Conservation (phyloP, 768 basidiomycete genomes). For the Suillus luteus region DNA sequence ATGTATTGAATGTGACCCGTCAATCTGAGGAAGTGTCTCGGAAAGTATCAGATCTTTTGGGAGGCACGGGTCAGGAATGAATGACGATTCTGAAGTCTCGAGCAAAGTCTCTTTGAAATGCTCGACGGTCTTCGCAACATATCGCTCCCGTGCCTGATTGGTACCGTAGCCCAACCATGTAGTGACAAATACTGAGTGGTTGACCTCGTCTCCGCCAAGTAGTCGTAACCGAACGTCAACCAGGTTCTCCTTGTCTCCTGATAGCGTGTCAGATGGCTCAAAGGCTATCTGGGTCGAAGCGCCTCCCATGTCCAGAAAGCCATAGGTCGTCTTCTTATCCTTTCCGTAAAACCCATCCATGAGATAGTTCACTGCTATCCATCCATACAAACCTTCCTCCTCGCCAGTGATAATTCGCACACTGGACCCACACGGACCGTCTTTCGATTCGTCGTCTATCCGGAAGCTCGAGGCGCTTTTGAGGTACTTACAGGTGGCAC, state of each 20-base stretch:
- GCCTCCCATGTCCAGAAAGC: slow-evolving; percentile 99
- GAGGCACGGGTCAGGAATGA: slow-evolving; percentile 87
- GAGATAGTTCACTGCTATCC: slow-evolving; percentile 99
- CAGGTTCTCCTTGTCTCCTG: slow-evolving; percentile 53
- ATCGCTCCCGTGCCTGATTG: slow-evolving; percentile 94
- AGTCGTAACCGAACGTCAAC: slow-evolving; percentile 81
- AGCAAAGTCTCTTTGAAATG: slow-evolving; percentile 23
- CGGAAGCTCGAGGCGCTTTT: slow-evolving; percentile 75
- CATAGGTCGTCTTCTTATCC: slow-evolving; percentile 80
- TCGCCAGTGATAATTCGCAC: slow-evolving; percentile 96
- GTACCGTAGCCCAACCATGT: slow-evolving; percentile 99
- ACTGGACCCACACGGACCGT: slow-evolving; percentile 89
- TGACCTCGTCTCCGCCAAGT: slow-evolving; percentile 82
- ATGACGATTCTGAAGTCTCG: slow-evolving; percentile 26
- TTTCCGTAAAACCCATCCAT: slow-evolving; percentile 87
- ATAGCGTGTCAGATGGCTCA: slow-evolving; percentile 72
- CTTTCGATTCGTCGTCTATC: slow-evolving; percentile 62
- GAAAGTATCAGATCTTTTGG: slow-evolving; percentile 69
- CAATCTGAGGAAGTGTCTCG: slow-evolving; percentile 53
- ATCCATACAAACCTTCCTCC: slow-evolving; percentile 97
- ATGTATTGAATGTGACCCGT: slow-evolving; percentile 51
- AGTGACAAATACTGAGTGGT: slow-evolving; percentile 93
- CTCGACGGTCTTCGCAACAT: slow-evolving; percentile 70
- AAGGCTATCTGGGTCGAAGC: slow-evolving; percentile 99
- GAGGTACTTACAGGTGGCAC: slow-evolving; percentile 77